phyloP scores from a whole-genome alignment of 169 alveolate genomes.

The Cryptosporidium meleagridis region DNA sequence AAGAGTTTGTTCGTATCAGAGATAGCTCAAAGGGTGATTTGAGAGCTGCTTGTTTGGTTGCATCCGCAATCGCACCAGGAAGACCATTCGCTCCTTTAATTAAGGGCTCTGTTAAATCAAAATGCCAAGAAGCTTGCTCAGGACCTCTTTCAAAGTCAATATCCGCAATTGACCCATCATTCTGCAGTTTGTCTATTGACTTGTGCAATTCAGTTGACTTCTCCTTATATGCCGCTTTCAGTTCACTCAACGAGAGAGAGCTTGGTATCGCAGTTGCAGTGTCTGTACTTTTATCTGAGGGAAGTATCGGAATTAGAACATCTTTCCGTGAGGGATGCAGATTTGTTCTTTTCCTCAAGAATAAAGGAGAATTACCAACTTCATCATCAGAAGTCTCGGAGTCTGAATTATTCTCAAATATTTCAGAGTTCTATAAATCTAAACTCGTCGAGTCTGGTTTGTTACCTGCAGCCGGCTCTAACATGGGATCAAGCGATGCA shows the following conservation, averaged over 20 bases:
- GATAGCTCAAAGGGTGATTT: conserved; percentile 9
- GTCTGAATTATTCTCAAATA: background rate
- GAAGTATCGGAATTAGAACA: conserved; percentile 2
- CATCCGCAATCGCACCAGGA: conserved; percentile 52
- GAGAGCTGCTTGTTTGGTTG: conserved; percentile 56
- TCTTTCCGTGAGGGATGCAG: conserved; percentile 73
- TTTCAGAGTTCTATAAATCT: background rate
- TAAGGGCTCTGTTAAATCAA: conserved; percentile 38
- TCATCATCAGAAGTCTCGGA: conserved; percentile 19
- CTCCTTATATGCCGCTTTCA: conserved; percentile 14
- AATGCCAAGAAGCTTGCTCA: conserved; percentile 46
- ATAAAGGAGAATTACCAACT: background rate
- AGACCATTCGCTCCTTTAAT: conserved; percentile 49
- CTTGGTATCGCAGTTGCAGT: conserved; percentile 59
- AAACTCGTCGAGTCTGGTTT: background rate
- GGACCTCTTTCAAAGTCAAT: conserved; percentile 4
- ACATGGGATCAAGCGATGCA: background rate
- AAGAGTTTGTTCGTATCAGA: conserved; percentile 6
- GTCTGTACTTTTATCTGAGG: conserved; percentile 30
- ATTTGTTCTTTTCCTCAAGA: background rate
- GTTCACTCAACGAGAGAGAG: background rate
- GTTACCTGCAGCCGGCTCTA: background rate
- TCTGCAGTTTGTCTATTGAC: conserved; percentile 26
- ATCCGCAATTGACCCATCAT: conserved; percentile 7
- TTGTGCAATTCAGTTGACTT: conserved; percentile 37